These are phyloP conservation scores for Ogataea kodamae DNA, from an alignment of 805 yeast genomes.

Conservation along the genomic window DNA sequence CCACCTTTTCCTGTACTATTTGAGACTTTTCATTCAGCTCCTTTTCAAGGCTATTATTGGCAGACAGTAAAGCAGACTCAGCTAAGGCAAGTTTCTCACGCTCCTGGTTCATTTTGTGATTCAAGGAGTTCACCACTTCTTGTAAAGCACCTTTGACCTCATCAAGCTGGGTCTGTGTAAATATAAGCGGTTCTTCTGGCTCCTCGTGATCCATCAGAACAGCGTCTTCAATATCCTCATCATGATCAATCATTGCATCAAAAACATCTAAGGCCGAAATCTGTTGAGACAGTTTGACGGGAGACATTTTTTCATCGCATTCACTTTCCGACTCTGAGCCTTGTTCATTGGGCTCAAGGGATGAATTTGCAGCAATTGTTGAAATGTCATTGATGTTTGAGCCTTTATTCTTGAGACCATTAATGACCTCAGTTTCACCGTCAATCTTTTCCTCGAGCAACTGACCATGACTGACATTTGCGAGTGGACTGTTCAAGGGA, in stretches of 20 bases:
- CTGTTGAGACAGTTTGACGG: slow-evolving; percentile 22
- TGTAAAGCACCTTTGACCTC: slow-evolving; percentile 19
- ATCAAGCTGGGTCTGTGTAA: slow-evolving; percentile 20
- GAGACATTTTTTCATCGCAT: slow-evolving; percentile 25
- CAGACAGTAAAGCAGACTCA: slow-evolving; percentile 5
- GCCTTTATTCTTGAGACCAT: slow-evolving; percentile 15
- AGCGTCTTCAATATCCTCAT: slow-evolving; percentile 18
- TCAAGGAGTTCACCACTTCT: slow-evolving; percentile 12
- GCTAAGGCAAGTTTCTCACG: slow-evolving; percentile 9
- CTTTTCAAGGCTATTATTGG: slow-evolving; percentile 4
- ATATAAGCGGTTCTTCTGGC: slow-evolving; percentile 16
- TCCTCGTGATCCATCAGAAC: slow-evolving; percentile 12
- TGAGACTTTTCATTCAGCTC: slow-evolving; percentile 16
- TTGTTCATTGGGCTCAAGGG: slow-evolving; percentile 15
- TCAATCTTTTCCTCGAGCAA: slow-evolving; percentile 25
- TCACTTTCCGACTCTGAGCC: slow-evolving; percentile 10
- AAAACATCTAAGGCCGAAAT: slow-evolving; percentile 22
- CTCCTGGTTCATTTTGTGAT: slow-evolving; percentile 13
- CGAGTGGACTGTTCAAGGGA: slow-evolving; percentile 30
- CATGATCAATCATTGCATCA: slow-evolving; percentile 20
- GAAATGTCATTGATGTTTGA: slow-evolving; percentile 21
- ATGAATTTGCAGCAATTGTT: slow-evolving; percentile 22
- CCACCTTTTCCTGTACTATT: slow-evolving; percentile 14
- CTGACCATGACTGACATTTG: slow-evolving; percentile 30
- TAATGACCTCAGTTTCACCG: slow-evolving; percentile 27